Evolutionary conservation across 352 stramenopile species (phyloP).

Genomic region (Blastocystis sp.): DNA sequence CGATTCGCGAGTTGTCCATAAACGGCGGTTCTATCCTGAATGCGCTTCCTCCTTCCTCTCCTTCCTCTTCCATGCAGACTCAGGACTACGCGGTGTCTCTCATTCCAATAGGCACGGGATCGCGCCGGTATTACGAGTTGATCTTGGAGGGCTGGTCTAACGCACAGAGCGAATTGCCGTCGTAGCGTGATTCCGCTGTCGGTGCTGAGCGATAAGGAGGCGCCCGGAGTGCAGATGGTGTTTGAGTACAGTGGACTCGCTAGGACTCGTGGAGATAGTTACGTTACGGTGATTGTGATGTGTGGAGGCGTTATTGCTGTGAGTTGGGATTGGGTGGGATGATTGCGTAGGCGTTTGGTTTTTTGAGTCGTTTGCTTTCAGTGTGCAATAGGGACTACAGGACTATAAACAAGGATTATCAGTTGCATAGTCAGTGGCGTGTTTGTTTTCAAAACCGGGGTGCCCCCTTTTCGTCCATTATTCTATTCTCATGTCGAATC

Average conservation of each 20-base stretch:
- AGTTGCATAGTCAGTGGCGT: background rate
- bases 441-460: constrained; percentile 59
- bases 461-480: constrained; percentile 4
- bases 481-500: constrained; percentile 49
- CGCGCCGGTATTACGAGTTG: constrained; percentile 3
- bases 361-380: background rate
- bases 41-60: background rate
- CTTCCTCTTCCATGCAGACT: background rate
- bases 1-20: background rate
- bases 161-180: background rate
- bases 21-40: constrained; percentile 1
- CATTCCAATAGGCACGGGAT: background rate
- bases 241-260: constrained; percentile 22
- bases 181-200: background rate
- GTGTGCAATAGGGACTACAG: too few relatives aligned
- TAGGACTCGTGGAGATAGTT: background rate
- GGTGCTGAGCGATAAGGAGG: background rate
- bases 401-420: background rate
- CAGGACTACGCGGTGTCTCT: constrained; percentile 4
- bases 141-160: background rate
- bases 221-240: constrained; percentile 6
- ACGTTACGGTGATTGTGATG: background rate
- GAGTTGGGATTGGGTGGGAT: background rate
- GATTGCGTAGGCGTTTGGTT: background rate
- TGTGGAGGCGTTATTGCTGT: constrained; percentile 34